Evolutionary conservation across 192 early-diverging fungal genomes (phyloP), one percentile per base, ranked within the genome.

Genomic region (Anaeromyces robustus): DNA sequence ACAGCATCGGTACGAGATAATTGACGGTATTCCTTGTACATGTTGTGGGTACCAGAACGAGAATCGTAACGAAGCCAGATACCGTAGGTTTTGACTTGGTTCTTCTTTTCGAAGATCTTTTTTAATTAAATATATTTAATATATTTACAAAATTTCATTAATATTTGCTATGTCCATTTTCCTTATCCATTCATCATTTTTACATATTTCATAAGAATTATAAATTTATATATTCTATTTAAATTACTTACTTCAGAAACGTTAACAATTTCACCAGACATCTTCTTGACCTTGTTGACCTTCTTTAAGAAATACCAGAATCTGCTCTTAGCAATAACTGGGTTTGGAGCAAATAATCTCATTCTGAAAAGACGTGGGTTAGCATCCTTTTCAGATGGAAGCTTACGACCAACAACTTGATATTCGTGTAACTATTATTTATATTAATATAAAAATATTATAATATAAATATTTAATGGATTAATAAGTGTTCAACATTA

Each of bases 1-100:
- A 93, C 92, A 37, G 92, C 93, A 78, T 86, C 93, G 29, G 85
- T 82, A 79, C 98, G 94, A 84, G 92, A 88, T 84, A 98, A 88
- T 90, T 98, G 96, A 84, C 98, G 94, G 95, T 97, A 99, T 92
- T 99, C 97, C 94, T 99, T 99, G 94, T 99, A 99, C 96, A 99
- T 99, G 95, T 99, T 99, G 96, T 99, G 98, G 82, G 97, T 99
- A 83, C 97, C 97, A 77, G 96, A 97, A 87, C 97, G 95, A 82
- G 97, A 99, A 89, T 99, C 93, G 92, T 99, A 99, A 85, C 97
- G 96, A 82, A 99, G 92, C 95, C 95, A 99, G 91, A 99, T 95
- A 84, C 97, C 97, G 86, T 92, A 99, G 94, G 96, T 99, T 92
- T 98, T 99, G 85, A 96, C 93, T 83, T 88, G 87, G 80, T 96